phyloP scores from a whole-genome alignment of 1,139 yeast genomes.

The Blastobotrys apis region DNA sequence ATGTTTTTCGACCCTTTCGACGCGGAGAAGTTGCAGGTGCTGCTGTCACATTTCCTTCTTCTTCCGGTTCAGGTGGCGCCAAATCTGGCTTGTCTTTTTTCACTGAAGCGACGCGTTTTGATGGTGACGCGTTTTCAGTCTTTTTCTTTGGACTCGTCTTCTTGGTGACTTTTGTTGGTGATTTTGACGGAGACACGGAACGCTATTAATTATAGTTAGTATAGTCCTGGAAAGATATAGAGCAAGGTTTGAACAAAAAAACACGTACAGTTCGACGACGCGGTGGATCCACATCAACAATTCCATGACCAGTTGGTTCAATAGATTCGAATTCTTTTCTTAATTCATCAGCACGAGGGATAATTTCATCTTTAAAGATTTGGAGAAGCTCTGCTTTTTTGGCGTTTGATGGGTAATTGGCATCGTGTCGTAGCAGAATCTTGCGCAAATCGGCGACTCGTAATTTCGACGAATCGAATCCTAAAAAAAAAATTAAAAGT shows the following conservation, averaged over 20 bases:
- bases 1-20: conserved; percentile 17
- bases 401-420: conserved; percentile 54
- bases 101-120: conserved; percentile 6
- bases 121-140: conserved; percentile 1
- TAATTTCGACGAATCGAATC: conserved; percentile 58
- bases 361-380: conserved; percentile 49
- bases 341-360: conserved; percentile 39
- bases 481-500: conserved; percentile 31
- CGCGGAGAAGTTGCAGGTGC: conserved; percentile 14
- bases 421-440: conserved; percentile 53
- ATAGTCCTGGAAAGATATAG: too few relatives aligned
- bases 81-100: conserved; percentile 8
- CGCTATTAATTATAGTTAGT: conserved; percentile 12
- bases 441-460: conserved; percentile 63
- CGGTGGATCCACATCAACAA: conserved; percentile 34
- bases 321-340: conserved; percentile 31
- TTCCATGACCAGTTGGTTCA: conserved; percentile 30
- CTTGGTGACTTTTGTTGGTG: conserved; percentile 12
- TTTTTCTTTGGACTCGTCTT: conserved; percentile 8
- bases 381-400: conserved; percentile 58
- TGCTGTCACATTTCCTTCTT: conserved; percentile 4
- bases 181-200: conserved; percentile 24
- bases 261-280: conserved; percentile 16
- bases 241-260: not conserved
- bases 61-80: conserved; percentile 11